Base-by-base conservation (phyloP, 1,284 basidiomycete genomes). In the Papiliotrema terrestris region DNA sequence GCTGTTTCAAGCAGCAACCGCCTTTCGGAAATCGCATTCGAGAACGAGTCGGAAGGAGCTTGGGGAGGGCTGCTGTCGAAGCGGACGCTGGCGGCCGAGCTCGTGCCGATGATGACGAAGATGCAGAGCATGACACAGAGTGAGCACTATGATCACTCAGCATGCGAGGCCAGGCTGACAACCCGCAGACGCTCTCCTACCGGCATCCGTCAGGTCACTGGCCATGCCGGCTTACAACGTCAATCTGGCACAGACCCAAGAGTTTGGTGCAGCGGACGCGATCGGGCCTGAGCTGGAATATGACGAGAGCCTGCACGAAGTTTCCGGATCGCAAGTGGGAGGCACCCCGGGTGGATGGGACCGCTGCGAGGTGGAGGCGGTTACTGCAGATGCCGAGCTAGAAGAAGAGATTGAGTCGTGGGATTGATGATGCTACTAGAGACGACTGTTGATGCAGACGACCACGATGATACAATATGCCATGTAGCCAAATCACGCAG, bases 101-200 rank as follows among this genome's bases (percentile, higher is more conserved):
- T 70, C 13, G 59, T 78, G 19, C 77, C 78, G 5, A 73, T 71
- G 64, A 61, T 77, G 45, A 62, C 73, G 42, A 73, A 74, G 54
- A 68, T 76, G 13, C 69, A 73, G 32, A 23, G 49, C 1, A 32
- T 66, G n/a, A 59, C 62, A 23, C 51, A 29, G 9, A 29, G 60
- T 54, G 46, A 46, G 60, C 58, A 1, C 3, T 11, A 15, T 8
- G 15, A 6, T 11, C 29, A 32, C 29, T 32, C 29, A 11, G 11
- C 6, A 32, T 5, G 5, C 29, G 5, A 11, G 6, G 6, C 6
- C 29, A 11, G 11, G 29, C 29, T 32, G 6, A 32, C 29, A 32
- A 45, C 6, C 1, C 1, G 25, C 51, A 74, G 72, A 45, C 2
- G 63, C 68, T 0, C 52, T 75, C 2, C 57, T 75, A 9, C 73